Percentiles rank a stretch among this genome's conserved stretches.
phyloP scores from a whole-genome alignment of 2,329 filamentous ascomycete genomes.

The Nemania serpens region DNA sequence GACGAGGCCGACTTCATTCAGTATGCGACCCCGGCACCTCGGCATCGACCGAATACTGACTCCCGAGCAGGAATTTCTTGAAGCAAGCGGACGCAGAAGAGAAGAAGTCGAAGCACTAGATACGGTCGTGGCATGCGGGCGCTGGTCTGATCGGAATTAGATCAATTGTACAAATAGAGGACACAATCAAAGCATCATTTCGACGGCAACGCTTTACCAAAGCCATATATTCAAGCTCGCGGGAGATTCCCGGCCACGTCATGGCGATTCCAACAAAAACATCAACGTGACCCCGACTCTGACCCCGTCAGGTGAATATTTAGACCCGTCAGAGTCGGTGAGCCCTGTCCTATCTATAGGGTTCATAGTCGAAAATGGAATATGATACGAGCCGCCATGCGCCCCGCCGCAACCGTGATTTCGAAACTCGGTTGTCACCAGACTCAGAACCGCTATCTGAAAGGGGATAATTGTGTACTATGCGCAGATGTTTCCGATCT shows the following conservation, averaged over 20 bases:
- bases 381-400: conserved; percentile 13
- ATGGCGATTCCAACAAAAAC: conserved; percentile 23
- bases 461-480: conserved; percentile 8
- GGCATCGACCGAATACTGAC: conserved; percentile 32
- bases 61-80: conserved; percentile 51
- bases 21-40: conserved; percentile 47
- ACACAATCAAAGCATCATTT: conserved; percentile 33
- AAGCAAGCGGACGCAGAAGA: conserved; percentile 49
- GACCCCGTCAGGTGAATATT: conserved; percentile 24
- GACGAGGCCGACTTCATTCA: conserved; percentile 70
- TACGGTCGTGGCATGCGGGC: conserved; percentile 15
- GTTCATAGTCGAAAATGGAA: conserved; percentile 23
- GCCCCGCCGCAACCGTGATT: conserved; percentile 18
- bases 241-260: conserved; percentile 25
- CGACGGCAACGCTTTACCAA: conserved; percentile 21
- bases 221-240: conserved; percentile 28
- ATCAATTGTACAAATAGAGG: conserved; percentile 42
- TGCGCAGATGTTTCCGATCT: conserved; percentile 6
- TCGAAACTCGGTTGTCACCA: conserved; percentile 20
- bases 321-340: conserved; percentile 20
- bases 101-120: conserved; percentile 51
- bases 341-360: conserved; percentile 21
- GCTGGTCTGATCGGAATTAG: conserved; percentile 27
- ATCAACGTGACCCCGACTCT: conserved; percentile 24
- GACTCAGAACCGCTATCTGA: conserved; percentile 19